Evolutionary conservation across 179 eudicot genomes (phyloP), one percentile per base, ranked within the genome.

Genomic region (Corrigiola litoralis): DNA sequence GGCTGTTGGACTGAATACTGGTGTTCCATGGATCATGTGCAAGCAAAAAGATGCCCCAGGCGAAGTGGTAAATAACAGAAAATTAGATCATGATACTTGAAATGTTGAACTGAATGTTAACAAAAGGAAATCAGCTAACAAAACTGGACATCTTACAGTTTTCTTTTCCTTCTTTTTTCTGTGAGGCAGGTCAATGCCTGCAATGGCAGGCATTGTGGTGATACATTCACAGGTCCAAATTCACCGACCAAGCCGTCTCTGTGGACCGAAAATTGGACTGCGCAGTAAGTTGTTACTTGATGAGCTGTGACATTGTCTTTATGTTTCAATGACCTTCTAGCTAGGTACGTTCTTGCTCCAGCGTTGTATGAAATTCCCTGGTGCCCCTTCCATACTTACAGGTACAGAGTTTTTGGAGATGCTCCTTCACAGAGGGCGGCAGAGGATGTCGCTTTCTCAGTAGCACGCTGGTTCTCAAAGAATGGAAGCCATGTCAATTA

Each of bases 241-340:
- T 63, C 80, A 5, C 90, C 95, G n/a, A 75, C 73, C 27, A 95
- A 95, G 74, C 99, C 99, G 16, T 33, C 65, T 47, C 42, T 95
- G 12, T 95, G 99, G 99, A 91, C 99, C 24, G 99, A 95, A 76
- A 91, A 95, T 60, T 95, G 99, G 99, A 91, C 95, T 45, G 97
- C 97, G 63, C 97, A 87, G 99, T 92, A 63, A 79, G 98, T 69
- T 46, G 8, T 32, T 44, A 13, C 32, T 40, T 5, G n/a, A n/a
- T n/a, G n/a, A 42, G 51, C 1, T 31, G 34, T 44, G 11, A 17
- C 8, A 12, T n/a, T 10, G 27, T 41, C 27, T 29, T 42, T 8
- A 11, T 6, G 4, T 32, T 8, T 12, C 29, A 42, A 46, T 21
- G 40, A 47, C 48, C 61, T 50, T 34, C 21, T 28, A 20, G 6